A percentile compares a stretch with the other conserved stretches of the same genome.
Evolutionary conservation across 2,329 filamentous ascomycete genomes (phyloP).

Genomic region (Elsinoe batatas): DNA sequence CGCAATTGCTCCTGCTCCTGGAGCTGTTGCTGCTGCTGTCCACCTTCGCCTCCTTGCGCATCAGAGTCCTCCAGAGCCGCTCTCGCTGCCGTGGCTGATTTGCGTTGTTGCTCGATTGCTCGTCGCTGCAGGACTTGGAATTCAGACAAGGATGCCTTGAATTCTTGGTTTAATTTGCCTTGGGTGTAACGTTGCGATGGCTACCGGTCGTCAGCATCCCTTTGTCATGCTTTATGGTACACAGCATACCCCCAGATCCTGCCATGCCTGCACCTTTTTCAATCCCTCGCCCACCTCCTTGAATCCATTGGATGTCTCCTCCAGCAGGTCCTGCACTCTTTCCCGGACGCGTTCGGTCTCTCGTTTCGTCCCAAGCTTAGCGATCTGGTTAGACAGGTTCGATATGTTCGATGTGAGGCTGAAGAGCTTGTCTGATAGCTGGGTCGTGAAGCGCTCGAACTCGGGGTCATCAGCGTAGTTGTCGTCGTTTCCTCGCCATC

Average conservation of each 20-base stretch:
- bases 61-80: constrained; percentile 56
- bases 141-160: constrained; percentile 76
- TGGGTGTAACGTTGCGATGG: constrained; percentile 94
- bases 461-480: constrained; percentile 86
- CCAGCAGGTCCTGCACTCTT: constrained; percentile 75
- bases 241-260: constrained; percentile 55
- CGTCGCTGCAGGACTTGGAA: constrained; percentile 87
- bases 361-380: constrained; percentile 75
- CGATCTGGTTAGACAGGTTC: constrained; percentile 72
- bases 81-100: constrained; percentile 72
- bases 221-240: too few species aligned
- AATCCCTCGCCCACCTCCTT: constrained; percentile 87
- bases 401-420: constrained; percentile 80
- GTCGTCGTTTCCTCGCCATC: constrained; percentile 58
- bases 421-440: constrained; percentile 82
- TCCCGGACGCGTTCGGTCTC: constrained; percentile 88
- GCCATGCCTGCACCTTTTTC: constrained; percentile 76
- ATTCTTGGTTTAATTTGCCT: constrained; percentile 87
- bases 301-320: constrained; percentile 78
- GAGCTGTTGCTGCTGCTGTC: constrained; percentile 42
- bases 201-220: constrained; percentile 37
- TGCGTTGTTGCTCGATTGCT: constrained; percentile 85
- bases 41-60: constrained; percentile 34
- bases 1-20: constrained; percentile 60
- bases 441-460: constrained; percentile 72